A percentile compares a stretch with the other conserved stretches of the same genome.
These are phyloP conservation scores for Candida qinlingensis DNA, from an alignment of 805 yeast genomes.

Conservation along the genomic window DNA sequence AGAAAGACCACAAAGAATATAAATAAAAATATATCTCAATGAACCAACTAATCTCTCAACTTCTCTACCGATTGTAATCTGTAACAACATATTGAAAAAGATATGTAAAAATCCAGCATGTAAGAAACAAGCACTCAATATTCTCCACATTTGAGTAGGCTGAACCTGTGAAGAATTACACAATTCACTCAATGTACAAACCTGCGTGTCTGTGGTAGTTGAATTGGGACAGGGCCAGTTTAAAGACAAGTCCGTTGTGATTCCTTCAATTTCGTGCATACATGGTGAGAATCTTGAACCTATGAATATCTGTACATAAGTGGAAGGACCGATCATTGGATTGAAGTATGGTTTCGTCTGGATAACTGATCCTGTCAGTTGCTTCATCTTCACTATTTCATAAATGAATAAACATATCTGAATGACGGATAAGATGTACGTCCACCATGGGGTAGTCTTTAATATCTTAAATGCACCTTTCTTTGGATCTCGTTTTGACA, in stretches of 20 bases:
- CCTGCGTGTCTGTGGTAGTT: conserved; percentile 47
- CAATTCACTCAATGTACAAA: conserved; percentile 49
- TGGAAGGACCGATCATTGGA: conserved; percentile 76
- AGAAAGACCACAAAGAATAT: conserved; percentile 55
- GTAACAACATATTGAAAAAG: conserved; percentile 54
- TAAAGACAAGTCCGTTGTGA: conserved; percentile 43
- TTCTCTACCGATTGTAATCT: conserved; percentile 53
- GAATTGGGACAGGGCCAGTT: conserved; percentile 67
- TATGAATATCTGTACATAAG: conserved; percentile 58
- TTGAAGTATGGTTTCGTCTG: conserved; percentile 69
- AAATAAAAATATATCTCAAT: conserved; percentile 47
- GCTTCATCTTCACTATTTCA: conserved; percentile 53
- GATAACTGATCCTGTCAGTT: conserved; percentile 56
- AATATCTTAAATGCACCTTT: background rate
- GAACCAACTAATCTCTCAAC: conserved; percentile 55
- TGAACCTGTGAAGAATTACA: conserved; percentile 30
- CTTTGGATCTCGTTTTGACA: background rate
- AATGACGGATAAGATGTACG: conserved; percentile 28
- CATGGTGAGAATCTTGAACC: conserved; percentile 73
- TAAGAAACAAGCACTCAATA: conserved; percentile 63
- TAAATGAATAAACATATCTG: conserved; percentile 56
- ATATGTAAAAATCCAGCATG: conserved; percentile 75
- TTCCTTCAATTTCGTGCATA: conserved; percentile 46
- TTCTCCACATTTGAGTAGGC: conserved; percentile 67
- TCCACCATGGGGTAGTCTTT: conserved; percentile 12